Evolutionary conservation across 139 green algal genomes (phyloP), one percentile per base, ranked within the genome.

Genomic region (Coelastrella sp.): DNA sequence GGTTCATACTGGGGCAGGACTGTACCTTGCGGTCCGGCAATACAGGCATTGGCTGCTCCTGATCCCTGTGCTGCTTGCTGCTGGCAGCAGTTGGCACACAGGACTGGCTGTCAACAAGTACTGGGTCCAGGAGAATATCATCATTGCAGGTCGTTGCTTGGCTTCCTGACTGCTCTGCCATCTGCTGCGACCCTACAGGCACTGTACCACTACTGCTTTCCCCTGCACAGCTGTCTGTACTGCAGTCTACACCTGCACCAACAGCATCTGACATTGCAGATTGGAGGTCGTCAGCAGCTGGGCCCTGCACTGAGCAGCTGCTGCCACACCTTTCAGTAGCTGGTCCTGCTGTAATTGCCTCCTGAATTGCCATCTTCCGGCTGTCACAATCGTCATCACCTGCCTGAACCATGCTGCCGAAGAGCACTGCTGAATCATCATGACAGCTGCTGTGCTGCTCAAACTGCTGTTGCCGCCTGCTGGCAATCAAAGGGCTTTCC

Each of bases 21-120:
- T 88, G 84, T 17, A 88, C 68, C 25, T 73, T 76, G n/a, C 84
- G 61, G 56, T 88, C 84, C 25, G 68, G 57, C 56, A 80, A 66
- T 27, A 25, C 49, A 9, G 49, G 12, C 0, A 24, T 25, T 11
- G 49, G 80, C 59, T 74, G 80, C 80, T 85, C 7, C 35, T 20
- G 20, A 22, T 73, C 56, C 22, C 58, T 73, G 0, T 24, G 84
- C 20, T 66, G 49, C 20, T 68, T 24, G n/a, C 68, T 87, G 63
- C 49, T 25, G 68, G 6, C 20, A 22, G 27, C 10, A 19, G 17
- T 22, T 7, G 35, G 49, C n/a, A 88, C 57, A 35, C 66, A 88
- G 4, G 35, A 25, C 19, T 49, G 27, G 84, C 84, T 88, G 20
- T 88, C 84, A 72, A 68, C 11, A 27, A 88, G 27, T 12, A 10